Evolutionary conservation across 805 yeast genomes (phyloP).

Genomic region (Millerago galiae): DNA sequence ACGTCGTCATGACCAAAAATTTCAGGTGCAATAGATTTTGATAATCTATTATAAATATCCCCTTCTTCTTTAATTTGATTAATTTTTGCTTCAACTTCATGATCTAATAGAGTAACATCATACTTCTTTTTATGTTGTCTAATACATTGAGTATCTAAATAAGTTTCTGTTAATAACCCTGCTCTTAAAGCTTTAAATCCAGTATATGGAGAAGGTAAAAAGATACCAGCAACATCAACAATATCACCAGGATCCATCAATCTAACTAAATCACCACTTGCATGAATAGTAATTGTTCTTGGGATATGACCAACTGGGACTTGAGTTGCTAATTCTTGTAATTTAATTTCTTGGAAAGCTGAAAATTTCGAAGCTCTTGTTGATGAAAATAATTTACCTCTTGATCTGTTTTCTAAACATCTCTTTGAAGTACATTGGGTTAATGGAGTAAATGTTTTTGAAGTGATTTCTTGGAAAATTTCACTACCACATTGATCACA

Average conservation of each 20-base stretch:
- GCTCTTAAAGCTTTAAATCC: slow-evolving; percentile 92
- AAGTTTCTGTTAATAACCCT: slow-evolving; percentile 91
- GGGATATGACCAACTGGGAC: slow-evolving; percentile 99
- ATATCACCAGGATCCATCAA: slow-evolving; percentile 88
- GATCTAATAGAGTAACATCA: slow-evolving; percentile 53
- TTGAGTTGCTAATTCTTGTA: slow-evolving; percentile 92
- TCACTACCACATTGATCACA: slow-evolving; percentile 98
- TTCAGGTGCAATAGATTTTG: slow-evolving; percentile 94
- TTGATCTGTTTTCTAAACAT: slow-evolving; percentile 71
- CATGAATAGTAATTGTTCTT: slow-evolving; percentile 74
- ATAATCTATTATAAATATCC: slow-evolving; percentile 69
- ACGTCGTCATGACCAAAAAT: slow-evolving; percentile 92
- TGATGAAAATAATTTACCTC: slow-evolving; percentile 86
- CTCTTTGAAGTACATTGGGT: slow-evolving; percentile 77
- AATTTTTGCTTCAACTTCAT: slow-evolving; percentile 51
- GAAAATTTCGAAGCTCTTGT: slow-evolving; percentile 94
- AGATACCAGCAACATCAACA: slow-evolving; percentile 89
- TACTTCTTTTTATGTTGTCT: slow-evolving; percentile 87
- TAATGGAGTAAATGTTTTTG: slow-evolving; percentile 82
- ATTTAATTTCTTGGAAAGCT: slow-evolving; percentile 90
- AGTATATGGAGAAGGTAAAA: slow-evolving; percentile 90
- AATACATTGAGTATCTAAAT: slow-evolving; percentile 79
- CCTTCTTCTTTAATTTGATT: slow-evolving; percentile 51
- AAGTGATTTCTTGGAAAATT: slow-evolving; percentile 88
- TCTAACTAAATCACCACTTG: slow-evolving; percentile 89